Evolutionary conservation across 179 eudicot species (phyloP).

Genomic region (Sideroxylon spinosum): DNA sequence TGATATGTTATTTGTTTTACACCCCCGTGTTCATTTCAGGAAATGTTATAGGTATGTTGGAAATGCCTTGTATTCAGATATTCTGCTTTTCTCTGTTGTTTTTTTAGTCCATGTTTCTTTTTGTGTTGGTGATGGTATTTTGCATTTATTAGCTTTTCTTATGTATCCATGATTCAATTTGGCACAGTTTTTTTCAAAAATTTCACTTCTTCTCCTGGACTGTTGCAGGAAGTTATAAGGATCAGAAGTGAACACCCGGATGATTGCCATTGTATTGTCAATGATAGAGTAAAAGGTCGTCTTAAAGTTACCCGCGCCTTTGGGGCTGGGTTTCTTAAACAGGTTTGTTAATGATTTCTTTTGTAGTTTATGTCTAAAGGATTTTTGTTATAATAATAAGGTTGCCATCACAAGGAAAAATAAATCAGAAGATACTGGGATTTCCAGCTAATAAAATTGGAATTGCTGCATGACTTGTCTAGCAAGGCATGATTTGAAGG

Average conservation of each 20-base stretch:
- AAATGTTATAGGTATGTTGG: not conserved
- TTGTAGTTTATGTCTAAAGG: not conserved
- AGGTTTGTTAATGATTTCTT: constrained; percentile 39
- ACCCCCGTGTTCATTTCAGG: not conserved
- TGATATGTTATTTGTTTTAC: not conserved
- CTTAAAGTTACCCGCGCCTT: constrained; percentile 97
- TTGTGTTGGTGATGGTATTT: not conserved
- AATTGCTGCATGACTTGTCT: not conserved
- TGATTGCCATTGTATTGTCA: constrained; percentile 86
- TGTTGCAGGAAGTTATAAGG: constrained; percentile 75
- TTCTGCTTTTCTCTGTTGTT: constrained; percentile 2
- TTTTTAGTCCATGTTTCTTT: not conserved
- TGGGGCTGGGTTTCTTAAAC: constrained; percentile 96
- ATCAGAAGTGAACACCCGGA: constrained; percentile 95
- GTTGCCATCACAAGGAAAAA: not conserved
- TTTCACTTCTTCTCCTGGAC: constrained; percentile 12
- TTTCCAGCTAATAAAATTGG: not conserved
- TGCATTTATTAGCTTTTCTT: constrained; percentile 4
- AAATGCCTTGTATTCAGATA: not conserved
- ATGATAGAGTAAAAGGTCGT: constrained; percentile 97
- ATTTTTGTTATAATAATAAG: not conserved
- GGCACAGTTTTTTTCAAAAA: not conserved
- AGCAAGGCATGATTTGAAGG: too few relatives aligned
- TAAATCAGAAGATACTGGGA: not conserved
- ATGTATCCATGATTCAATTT: not conserved